Base-by-base conservation (phyloP, 140 eudicot genomes). In the Anethum foeniculum region DNA sequence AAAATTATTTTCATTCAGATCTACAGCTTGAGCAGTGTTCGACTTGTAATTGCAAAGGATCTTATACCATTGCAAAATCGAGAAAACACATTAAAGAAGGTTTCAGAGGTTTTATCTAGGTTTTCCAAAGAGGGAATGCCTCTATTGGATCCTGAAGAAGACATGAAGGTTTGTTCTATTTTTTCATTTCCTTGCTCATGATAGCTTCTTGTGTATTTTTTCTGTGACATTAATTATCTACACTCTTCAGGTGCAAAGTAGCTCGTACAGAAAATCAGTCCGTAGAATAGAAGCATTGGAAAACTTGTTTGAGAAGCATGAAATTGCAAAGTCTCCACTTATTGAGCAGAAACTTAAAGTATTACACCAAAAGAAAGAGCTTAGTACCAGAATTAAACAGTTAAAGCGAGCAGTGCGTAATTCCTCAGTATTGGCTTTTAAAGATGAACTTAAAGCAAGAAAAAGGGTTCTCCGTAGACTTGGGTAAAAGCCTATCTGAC, bases 361-460 rank as follows among this genome's bases (percentile, higher is more conserved):
- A 7, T 79, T 93, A 47, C 98, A 96, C 86, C 84, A 85, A 47
- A 96, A 96, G 96, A 91, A 96, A 86, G 97, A 96, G 80, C 86
- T 96, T 41, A 86, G 86, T 0, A 77, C 92, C 67, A 88, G 87
- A 87, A 91, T 95, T 46, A 95, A 91, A 84, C 54, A 88, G 49
- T 85, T 95, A 23, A 95, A 93, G 86, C 90, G 89, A 88, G 86
- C 91, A 54, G 81, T 90, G 93, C 89, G 93, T 8, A 79, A 92
- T 78, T 85, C 98, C 43, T 85, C 97, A 34, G 91, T 91, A 62
- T 86, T 96, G 85, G 99, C 99, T 11, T 96, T 96, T 84, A 93
- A 96, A 85, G 98, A 96, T 78, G 99, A 96, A 85, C 98, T 96
- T 82, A 96, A 93, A 90, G 96, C 99, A 75, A 93, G 99, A 85